Conservation (phyloP, 164 flowering plant species). For the Vitis rupestris region DNA sequence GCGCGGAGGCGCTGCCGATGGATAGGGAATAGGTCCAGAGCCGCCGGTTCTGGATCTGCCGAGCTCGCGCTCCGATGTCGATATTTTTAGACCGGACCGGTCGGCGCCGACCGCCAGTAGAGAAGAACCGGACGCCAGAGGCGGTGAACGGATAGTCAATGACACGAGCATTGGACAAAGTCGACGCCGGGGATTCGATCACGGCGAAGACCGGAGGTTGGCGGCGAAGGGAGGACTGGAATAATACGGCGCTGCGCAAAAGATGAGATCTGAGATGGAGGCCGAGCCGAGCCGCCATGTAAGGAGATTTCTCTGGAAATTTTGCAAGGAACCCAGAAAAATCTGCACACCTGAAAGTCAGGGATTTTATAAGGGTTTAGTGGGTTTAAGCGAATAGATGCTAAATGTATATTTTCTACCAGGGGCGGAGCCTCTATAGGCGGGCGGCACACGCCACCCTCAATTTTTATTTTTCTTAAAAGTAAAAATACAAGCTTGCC, state of each 20-base stretch:
- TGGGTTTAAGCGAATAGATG: too few species aligned
- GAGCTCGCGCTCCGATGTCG: slow-evolving; percentile 80
- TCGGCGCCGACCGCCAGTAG: slow-evolving; percentile 42
- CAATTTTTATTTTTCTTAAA: too few species aligned
- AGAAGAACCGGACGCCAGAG: slow-evolving; percentile 39
- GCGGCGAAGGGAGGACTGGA: not conserved
- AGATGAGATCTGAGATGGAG: slow-evolving; percentile 26
- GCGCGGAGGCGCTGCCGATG: slow-evolving; percentile 74
- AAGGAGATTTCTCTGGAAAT: slow-evolving; percentile 18
- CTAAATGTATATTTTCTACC: too few species aligned
- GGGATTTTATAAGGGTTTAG: too few species aligned
- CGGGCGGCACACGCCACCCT: too few species aligned
- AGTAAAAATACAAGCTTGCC: too few species aligned
- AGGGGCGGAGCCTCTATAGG: too few species aligned
- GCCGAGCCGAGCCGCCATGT: slow-evolving; percentile 25
- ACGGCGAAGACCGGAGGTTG: not conserved
- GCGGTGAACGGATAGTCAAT: slow-evolving; percentile 2
- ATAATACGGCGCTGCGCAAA: slow-evolving; percentile 14
- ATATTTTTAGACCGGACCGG: slow-evolving; percentile 38
- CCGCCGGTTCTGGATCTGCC: slow-evolving; percentile 81
- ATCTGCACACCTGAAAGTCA: too few species aligned
- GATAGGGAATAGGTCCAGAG: slow-evolving; percentile 85
- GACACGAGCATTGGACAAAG: not conserved
- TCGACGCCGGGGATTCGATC: slow-evolving; percentile 8
- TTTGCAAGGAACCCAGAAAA: too few species aligned